Percentiles rank a stretch among this genome's conserved stretches.
phyloP scores from a whole-genome alignment of 2,329 filamentous ascomycete species.

The Aulographum hederae region DNA sequence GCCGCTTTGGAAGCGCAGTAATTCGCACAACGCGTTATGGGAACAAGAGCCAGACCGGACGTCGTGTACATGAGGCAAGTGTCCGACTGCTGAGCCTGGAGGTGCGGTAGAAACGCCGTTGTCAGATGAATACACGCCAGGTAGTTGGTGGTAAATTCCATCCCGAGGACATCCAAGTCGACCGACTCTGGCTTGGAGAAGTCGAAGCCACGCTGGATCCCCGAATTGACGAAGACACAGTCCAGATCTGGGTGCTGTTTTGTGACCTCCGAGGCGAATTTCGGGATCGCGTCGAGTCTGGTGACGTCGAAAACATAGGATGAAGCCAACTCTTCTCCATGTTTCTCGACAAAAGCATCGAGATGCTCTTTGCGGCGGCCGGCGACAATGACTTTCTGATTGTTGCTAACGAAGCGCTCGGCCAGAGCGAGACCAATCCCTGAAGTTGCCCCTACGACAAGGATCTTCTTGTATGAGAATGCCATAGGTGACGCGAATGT shows the following conservation, averaged over 20 bases:
- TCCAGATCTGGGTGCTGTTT: conserved; percentile 31
- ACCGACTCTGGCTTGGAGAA: conserved; percentile 29
- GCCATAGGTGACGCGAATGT: no score
- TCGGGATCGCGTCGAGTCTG: conserved; percentile 26
- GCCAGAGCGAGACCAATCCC: conserved; percentile 34
- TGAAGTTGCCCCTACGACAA: conserved; percentile 34
- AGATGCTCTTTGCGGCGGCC: conserved; percentile 33
- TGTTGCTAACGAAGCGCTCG: conserved; percentile 27
- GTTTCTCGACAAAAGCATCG: conserved; percentile 25
- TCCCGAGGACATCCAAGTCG: conserved; percentile 22
- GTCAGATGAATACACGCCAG: conserved; percentile 29
- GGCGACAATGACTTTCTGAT: conserved; percentile 27
- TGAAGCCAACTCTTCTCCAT: conserved; percentile 27
- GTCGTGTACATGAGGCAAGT: conserved; percentile 24
- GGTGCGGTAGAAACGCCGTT: conserved; percentile 29
- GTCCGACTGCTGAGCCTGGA: conserved; percentile 22
- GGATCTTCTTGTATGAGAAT: conserved; percentile 31
- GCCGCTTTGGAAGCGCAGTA: conserved; percentile 39
- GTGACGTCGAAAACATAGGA: conserved; percentile 32
- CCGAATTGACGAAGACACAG: conserved; percentile 33
- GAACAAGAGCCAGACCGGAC: conserved; percentile 29
- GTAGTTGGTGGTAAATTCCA: conserved; percentile 34
- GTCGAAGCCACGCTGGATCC: conserved; percentile 32
- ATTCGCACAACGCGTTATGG: conserved; percentile 27
- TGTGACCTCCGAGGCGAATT: conserved; percentile 23